A percentile compares a stretch with the other conserved stretches of the same genome.
These are phyloP conservation scores for Mollisiaceae sp. DNA, from an alignment of 2,329 filamentous ascomycete genomes.

Conservation along the genomic window DNA sequence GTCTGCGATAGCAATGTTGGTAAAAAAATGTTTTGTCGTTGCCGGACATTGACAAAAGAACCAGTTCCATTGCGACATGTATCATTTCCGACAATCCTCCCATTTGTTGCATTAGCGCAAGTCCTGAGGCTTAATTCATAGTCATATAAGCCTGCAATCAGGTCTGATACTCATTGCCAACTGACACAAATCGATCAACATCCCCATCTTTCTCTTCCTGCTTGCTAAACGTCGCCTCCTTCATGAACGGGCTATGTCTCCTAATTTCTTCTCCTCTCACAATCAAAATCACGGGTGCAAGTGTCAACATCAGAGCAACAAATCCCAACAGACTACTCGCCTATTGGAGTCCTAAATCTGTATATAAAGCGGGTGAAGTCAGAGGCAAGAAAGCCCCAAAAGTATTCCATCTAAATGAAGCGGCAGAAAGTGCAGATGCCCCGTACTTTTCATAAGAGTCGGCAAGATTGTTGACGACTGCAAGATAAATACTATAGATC, in stretches of 20 bases:
- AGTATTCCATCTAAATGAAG: slow-evolving; percentile 47
- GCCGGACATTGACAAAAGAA: no score
- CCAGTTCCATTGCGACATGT: no score
- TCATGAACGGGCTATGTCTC: slow-evolving; percentile 46
- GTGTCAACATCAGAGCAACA: slow-evolving; percentile 38
- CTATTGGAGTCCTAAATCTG: slow-evolving; percentile 49
- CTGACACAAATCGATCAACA: no score
- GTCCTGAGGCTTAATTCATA: no score
- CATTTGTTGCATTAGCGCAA: no score
- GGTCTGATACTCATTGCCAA: no score
- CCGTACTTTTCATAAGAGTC: slow-evolving; percentile 60
- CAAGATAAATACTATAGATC: slow-evolving; percentile 60
- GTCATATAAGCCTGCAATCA: no score
- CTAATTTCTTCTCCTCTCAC: slow-evolving; percentile 48
- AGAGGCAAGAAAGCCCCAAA: slow-evolving; percentile 53
- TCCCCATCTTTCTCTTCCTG: neutral
- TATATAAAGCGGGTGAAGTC: slow-evolving; percentile 41
- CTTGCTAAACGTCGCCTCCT: slow-evolving; percentile 27
- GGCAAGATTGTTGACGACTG: slow-evolving; percentile 63
- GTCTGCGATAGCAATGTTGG: no score
- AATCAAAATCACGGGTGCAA: slow-evolving; percentile 48
- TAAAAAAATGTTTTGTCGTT: no score
- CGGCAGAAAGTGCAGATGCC: slow-evolving; percentile 61
- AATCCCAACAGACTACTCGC: slow-evolving; percentile 50
- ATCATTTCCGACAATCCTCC: no score